phyloP scores from a whole-genome alignment of 345 rosid species.

The Orychophragmus violaceus region DNA sequence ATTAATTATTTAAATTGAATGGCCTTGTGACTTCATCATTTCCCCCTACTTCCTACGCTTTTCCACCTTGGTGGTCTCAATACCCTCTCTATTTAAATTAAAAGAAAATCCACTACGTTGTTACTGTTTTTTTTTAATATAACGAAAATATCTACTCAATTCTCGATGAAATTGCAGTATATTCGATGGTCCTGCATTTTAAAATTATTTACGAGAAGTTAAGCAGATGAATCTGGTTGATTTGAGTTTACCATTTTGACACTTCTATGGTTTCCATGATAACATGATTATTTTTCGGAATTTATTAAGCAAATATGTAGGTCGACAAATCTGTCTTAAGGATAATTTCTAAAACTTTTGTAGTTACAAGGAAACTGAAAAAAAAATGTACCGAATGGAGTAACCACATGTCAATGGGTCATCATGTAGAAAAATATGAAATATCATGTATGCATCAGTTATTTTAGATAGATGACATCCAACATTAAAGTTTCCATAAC shows the following conservation, averaged over 20 bases:
- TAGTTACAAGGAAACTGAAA: background rate
- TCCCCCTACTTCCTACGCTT: constrained; percentile 12
- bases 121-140: background rate
- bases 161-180: background rate
- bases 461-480: no score
- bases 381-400: no score
- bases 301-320: background rate
- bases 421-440: no score
- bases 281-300: background rate
- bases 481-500: no score
- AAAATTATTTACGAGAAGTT: background rate
- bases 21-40: constrained; percentile 32
- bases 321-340: background rate
- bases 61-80: constrained; percentile 30
- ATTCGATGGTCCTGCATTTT: no score
- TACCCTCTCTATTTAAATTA: background rate
- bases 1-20: constrained; percentile 8
- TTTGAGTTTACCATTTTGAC: background rate
- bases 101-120: constrained; percentile 1
- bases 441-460: no score
- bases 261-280: background rate
- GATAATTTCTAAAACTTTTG: background rate
- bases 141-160: background rate
- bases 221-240: background rate
- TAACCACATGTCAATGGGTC: no score